Conservation (phyloP, 1,284 basidiomycete genomes). For the Apiotrichum porosum region DNA sequence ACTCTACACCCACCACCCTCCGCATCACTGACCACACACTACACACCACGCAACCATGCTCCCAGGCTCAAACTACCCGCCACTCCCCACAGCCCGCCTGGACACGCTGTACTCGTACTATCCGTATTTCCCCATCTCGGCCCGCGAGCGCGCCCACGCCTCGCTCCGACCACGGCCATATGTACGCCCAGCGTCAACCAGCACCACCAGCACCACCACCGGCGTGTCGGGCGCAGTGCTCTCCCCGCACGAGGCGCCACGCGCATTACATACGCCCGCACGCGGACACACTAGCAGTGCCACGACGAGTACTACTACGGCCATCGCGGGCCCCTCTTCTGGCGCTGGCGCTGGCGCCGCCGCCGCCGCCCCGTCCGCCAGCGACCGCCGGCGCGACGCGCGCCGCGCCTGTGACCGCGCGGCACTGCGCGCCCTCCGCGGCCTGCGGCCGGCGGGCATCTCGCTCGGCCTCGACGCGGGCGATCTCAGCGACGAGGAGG, state of each 20-base stretch:
- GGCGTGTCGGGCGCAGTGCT: too few relatives aligned
- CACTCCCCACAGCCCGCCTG: conserved; percentile 16
- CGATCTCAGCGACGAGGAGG: conserved; percentile 39
- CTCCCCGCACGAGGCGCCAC: too few relatives aligned
- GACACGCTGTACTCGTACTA: conserved; percentile 31
- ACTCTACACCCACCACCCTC: not conserved
- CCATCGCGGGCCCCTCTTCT: too few relatives aligned
- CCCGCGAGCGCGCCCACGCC: conserved; percentile 22
- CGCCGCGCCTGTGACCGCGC: conserved; percentile 14
- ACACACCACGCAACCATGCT: not conserved
- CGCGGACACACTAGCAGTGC: too few relatives aligned
- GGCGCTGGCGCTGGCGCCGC: too few relatives aligned
- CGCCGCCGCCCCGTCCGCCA: not conserved
- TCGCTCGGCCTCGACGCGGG: conserved; percentile 28
- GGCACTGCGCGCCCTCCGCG: conserved; percentile 28
- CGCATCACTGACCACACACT: not conserved
- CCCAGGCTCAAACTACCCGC: conserved; percentile 1
- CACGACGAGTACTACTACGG: too few relatives aligned
- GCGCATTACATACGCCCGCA: too few relatives aligned
- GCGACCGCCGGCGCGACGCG: too few relatives aligned
- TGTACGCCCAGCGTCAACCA: not conserved
- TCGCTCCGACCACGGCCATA: conserved; percentile 3
- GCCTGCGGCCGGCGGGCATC: conserved; percentile 28
- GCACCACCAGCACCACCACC: not conserved
- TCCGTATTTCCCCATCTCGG: conserved; percentile 23